Conservation (phyloP, 345 rosid genomes). For the Brassica incana region DNA sequence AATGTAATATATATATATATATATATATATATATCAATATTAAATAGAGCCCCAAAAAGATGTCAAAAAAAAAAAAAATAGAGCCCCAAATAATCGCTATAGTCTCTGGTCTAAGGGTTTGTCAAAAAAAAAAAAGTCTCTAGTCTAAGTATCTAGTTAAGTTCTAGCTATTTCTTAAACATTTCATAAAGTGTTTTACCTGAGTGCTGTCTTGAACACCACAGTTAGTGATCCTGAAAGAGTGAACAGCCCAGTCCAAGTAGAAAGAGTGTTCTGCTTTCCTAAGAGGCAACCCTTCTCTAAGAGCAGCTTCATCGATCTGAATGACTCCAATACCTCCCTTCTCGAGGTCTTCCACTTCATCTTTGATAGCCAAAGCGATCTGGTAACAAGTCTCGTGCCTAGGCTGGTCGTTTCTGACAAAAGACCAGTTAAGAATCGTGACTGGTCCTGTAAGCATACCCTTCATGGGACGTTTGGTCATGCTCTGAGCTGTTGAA, state of each 20-base stretch:
- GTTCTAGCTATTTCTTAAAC: too few relatives aligned
- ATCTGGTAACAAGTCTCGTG: slow-evolving; percentile 94
- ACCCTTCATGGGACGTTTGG: slow-evolving; percentile 96
- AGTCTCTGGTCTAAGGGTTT: too few relatives aligned
- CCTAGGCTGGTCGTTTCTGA: slow-evolving; percentile 95
- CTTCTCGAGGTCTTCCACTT: slow-evolving; percentile 96
- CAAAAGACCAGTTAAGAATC: slow-evolving; percentile 98
- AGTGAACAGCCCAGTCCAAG: slow-evolving; percentile 99
- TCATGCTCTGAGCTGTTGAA: slow-evolving; percentile 90
- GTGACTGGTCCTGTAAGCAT: slow-evolving; percentile 99
- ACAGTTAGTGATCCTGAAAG: slow-evolving; percentile 92
- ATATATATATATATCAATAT: too few relatives aligned
- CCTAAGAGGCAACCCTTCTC: slow-evolving; percentile 97
- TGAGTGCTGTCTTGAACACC: slow-evolving; percentile 91
- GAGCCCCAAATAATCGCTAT: too few relatives aligned
- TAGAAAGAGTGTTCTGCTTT: slow-evolving; percentile 97
- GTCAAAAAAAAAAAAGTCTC: too few relatives aligned
- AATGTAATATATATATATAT: too few relatives aligned
- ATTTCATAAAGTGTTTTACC: slow-evolving; percentile 40
- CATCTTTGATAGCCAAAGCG: slow-evolving; percentile 96
- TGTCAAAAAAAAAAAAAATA: too few relatives aligned
- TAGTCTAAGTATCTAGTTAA: too few relatives aligned
- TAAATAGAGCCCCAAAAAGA: too few relatives aligned
- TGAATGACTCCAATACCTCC: slow-evolving; percentile 86
- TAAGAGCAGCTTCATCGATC: slow-evolving; percentile 96